Evolutionary conservation across 2,329 filamentous ascomycete species (phyloP).

Genomic region (Achaetomium macrosporum): DNA sequence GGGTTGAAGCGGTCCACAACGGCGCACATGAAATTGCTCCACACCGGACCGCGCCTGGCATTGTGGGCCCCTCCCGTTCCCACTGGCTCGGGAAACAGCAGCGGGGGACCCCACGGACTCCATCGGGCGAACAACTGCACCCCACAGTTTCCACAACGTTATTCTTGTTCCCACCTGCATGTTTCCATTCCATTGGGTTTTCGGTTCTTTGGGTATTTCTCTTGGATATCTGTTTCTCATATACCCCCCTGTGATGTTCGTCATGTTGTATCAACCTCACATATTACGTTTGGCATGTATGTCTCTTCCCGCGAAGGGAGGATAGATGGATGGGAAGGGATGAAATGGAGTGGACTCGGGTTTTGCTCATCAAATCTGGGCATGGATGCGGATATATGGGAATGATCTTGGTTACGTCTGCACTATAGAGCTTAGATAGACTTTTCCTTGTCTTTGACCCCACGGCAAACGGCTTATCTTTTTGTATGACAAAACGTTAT

Average conservation of each 20-base stretch:
- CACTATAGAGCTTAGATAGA: conserved; percentile 11
- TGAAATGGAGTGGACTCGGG: background rate
- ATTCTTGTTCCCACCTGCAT: background rate
- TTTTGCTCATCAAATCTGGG: background rate
- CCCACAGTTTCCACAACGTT: conserved; percentile 3
- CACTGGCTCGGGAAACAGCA: background rate
- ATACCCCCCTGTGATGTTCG: conserved; percentile 12
- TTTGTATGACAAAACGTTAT: conserved; percentile 9
- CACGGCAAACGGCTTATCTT: conserved; percentile 9
- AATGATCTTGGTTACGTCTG: background rate
- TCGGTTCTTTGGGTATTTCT: background rate
- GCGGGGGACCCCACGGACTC: background rate
- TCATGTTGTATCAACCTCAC: conserved; percentile 3
- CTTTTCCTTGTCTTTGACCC: conserved; percentile 1
- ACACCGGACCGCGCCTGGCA: background rate
- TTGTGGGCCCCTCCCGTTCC: background rate
- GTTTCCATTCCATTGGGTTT: background rate
- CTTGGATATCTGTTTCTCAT: conserved; percentile 1
- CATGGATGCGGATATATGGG: background rate
- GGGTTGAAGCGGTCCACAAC: background rate
- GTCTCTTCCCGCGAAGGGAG: background rate
- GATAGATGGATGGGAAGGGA: background rate
- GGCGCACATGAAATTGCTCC: background rate
- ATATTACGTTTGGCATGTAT: conserved; percentile 8
- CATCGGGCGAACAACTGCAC: background rate